Evolutionary conservation across 495 filamentous ascomycete species (phyloP), one percentile per base, ranked within the genome.

Genomic region (Penicillium mononematosum): DNA sequence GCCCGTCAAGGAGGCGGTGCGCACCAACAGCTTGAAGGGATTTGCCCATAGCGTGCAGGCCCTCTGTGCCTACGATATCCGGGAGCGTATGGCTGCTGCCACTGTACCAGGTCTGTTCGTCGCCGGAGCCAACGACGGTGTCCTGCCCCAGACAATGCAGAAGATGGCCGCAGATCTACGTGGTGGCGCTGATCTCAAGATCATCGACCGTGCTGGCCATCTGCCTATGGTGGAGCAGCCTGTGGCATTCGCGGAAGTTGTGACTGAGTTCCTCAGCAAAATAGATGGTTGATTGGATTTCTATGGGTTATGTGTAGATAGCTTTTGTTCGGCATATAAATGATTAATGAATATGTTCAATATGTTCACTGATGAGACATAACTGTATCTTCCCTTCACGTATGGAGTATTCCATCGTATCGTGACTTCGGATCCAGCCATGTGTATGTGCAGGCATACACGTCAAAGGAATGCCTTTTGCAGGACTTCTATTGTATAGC

Each of bases 141-240:
- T 87, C 1, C 66, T 94, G 42, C 88, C 89, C 1, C 82, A 82
- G 70, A 87, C 86, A 2, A 92, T 92, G 89, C 81, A 83, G 50
- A 83, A 85, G 27, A 90, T 92, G 78, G 83, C 79, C 55, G 73
- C 70, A 0, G 68, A 74, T 45, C 64, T 88, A 55, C 83, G 81
- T 4, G 66, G 67, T 1, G 83, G 78, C 1, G 80, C 81, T 0
- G 79, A 83, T 65, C 73, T 87, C 55, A 81, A 75, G 66, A 66
- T 86, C 49, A 80, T 92, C 49, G 80, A 85, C 2, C 69, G 74
- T 24, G 86, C 88, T 0, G 90, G 90, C 0, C 90, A 94, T 74
- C 69, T 94, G 71, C 90, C 90, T 4, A 94, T 94, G 90, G 85
- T 82, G 36, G 89, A 94, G 76, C 82, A 86, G 57, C 86, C 87